Evolutionary conservation across 2,329 filamentous ascomycete genomes (phyloP), one percentile per base, ranked within the genome.

Genomic region (Neopestalotiopsis sp.): DNA sequence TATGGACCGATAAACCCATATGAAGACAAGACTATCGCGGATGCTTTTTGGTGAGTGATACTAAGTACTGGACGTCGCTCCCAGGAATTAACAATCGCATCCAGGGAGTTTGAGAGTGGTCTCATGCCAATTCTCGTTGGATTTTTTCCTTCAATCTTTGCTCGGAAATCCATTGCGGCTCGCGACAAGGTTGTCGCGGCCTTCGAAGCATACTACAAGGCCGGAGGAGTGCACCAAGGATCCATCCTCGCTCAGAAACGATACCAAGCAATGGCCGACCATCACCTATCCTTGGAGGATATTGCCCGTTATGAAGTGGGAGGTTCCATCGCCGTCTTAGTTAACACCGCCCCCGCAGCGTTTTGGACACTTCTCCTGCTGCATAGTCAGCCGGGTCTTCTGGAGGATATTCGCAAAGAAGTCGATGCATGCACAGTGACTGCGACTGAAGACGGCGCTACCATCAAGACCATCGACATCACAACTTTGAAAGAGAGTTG

Each of bases 61-160:
- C 34, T n/a, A 5, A 13, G 3, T 17, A n/a, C 45, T 4, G 7
- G 5, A 52, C 24, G 24, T 3, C 24, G 24, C 1, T 24, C 20
- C 3, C 14, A 20, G 2, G 20, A 52, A 38, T 38, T n/a, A 5
- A 13, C 4, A n/a, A n/a, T 52, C 3, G 77, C 78, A 2, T 84
- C 84, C 72, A 84, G 82, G 82, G 79, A 81, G 63, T 84, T 84
- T 71, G 83, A 84, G 65, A 78, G 81, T 65, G 82, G 82, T 2
- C 74, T 84, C 0, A 80, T 81, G 2, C 72, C 74, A 9, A 72
- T 84, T 28, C 72, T 84, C 9, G 75, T 81, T 1, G 77, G 78
- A 3, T 61, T 82, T 1, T 58, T 76, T 4, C 81, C 82, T 0
- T 78, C 78, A 0, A 30, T 83, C 14, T 81, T 79, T 12, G 82